Evolutionary conservation across 805 yeast genomes (phyloP).

Genomic region (Wickerhamiella shivajii): DNA sequence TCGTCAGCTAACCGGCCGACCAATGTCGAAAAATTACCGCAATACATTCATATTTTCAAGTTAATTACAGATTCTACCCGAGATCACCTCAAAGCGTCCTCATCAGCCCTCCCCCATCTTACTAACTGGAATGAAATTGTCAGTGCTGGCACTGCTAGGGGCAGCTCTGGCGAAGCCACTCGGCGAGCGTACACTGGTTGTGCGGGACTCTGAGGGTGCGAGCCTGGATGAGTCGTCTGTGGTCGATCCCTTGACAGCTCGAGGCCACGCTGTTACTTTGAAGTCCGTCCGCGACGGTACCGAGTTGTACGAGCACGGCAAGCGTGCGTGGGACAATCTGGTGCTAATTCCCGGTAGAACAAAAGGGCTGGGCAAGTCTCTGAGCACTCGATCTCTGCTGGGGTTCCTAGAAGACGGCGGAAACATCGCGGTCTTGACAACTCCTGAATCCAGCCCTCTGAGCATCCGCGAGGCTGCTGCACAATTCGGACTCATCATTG

Average conservation of each 20-base stretch:
- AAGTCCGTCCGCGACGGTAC: conserved; percentile 22
- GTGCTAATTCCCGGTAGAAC: conserved; percentile 42
- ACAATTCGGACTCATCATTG: conserved; percentile 71
- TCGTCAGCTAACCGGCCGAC: background rate
- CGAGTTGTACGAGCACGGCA: conserved; percentile 30
- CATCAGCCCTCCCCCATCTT: background rate
- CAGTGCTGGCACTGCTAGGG: conserved; percentile 2
- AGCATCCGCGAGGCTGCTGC: conserved; percentile 51
- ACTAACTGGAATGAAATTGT: background rate
- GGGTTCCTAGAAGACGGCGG: conserved; percentile 57
- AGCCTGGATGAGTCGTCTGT: conserved; percentile 11
- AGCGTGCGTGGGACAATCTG: conserved; percentile 38
- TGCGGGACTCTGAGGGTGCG: conserved; percentile 19
- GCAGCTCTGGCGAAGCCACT: conserved; percentile 16
- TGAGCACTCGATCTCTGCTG: conserved; percentile 38
- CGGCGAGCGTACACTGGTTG: conserved; percentile 21
- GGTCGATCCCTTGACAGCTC: conserved; percentile 19
- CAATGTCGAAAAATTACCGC: background rate
- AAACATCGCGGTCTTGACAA: conserved; percentile 50
- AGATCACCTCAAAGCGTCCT: background rate
- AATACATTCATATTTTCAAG: background rate
- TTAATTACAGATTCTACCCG: background rate
- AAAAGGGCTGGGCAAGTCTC: conserved; percentile 27
- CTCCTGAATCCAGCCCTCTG: conserved; percentile 40
- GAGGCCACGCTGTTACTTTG: conserved; percentile 26